Conservation (phyloP, 345 rosid genomes). For the Clausena lansium region DNA sequence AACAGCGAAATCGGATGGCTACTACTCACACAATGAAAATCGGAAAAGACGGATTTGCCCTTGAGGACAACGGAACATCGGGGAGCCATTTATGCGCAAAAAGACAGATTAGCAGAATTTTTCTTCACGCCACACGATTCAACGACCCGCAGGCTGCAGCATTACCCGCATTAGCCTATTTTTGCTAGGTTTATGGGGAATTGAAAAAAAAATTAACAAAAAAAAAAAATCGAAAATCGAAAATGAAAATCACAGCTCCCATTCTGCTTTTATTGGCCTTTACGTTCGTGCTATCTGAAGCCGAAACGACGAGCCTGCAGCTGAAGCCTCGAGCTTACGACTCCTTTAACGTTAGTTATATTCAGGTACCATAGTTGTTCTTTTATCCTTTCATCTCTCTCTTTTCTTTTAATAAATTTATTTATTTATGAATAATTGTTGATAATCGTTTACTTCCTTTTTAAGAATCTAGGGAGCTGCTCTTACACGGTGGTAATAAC, state of each 20-base stretch:
- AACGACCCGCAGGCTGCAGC: neutral
- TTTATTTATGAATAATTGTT: neutral
- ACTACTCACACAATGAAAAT: too few relatives aligned
- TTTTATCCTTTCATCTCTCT: too few relatives aligned
- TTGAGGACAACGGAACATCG: too few relatives aligned
- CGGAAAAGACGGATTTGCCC: neutral
- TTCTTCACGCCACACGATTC: neutral
- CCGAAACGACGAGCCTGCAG: conserved; percentile 24
- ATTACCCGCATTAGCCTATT: too few relatives aligned
- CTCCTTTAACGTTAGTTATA: conserved; percentile 55
- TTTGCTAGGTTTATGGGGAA: too few relatives aligned
- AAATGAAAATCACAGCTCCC: conserved; percentile 23
- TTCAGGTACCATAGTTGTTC: conserved; percentile 40
- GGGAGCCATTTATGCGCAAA: neutral
- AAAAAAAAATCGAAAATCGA: neutral
- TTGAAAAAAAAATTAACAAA: too few relatives aligned
- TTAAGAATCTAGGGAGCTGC: conserved; percentile 58
- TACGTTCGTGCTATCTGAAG: conserved; percentile 13
- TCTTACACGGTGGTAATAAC: conserved; percentile 57
- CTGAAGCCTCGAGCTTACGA: conserved; percentile 42
- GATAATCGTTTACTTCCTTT: neutral
- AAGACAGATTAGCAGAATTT: neutral
- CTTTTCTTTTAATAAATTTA: neutral
- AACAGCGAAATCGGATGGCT: too few relatives aligned
- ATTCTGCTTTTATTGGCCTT: conserved; percentile 27